phyloP scores from a whole-genome alignment of 73 alveolate species.

The Blepharisma stoltei region DNA sequence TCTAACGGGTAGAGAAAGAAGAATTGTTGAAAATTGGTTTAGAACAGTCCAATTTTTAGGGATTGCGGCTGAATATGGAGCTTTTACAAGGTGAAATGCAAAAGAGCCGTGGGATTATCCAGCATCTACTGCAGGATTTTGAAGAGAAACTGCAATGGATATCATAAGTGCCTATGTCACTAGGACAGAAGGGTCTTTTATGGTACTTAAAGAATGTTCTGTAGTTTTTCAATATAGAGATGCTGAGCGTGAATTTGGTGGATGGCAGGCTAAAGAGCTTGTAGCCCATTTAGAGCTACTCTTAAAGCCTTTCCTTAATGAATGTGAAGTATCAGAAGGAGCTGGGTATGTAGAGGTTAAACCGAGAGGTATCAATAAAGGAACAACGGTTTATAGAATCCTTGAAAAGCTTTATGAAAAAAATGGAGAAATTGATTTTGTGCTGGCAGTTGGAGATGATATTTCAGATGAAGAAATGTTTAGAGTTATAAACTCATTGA shows the following conservation, averaged over 20 bases:
- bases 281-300: conserved; percentile 34
- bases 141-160: conserved; percentile 16
- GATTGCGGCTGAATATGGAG: conserved; percentile 24
- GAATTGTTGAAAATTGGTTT: conserved; percentile 16
- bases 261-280: conserved; percentile 56
- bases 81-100: neutral
- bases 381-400: conserved; percentile 6
- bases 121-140: neutral
- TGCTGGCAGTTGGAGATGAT: conserved; percentile 68
- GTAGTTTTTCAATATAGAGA: conserved; percentile 52
- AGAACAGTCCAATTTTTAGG: conserved; percentile 1
- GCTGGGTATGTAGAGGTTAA: conserved; percentile 28
- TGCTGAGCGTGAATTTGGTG: conserved; percentile 63
- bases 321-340: conserved; percentile 24
- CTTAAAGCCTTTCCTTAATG: conserved; percentile 20
- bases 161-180: neutral
- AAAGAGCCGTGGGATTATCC: neutral
- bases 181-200: conserved; percentile 68
- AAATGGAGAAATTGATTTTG: conserved; percentile 54
- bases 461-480: conserved; percentile 73
- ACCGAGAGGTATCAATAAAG: conserved; percentile 28
- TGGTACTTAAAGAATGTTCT: conserved; percentile 58
- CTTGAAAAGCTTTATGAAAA: conserved; percentile 16
- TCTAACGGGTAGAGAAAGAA: conserved; percentile 8
- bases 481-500: conserved; percentile 48